These are phyloP conservation scores for Nidularia pulvinata DNA, from an alignment of 768 basidiomycete genomes.

Conservation along the genomic window DNA sequence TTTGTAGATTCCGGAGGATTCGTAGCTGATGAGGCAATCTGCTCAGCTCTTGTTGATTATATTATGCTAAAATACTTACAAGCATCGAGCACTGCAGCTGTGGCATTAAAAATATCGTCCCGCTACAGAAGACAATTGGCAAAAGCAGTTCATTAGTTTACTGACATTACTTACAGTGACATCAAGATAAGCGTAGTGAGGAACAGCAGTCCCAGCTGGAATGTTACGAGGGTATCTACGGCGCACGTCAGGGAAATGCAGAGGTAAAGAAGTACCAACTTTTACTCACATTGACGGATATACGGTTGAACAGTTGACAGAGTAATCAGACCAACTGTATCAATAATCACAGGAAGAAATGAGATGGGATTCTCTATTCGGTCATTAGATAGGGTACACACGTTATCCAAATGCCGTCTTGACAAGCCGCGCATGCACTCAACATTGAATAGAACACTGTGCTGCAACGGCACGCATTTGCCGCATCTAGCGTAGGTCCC, in stretches of 20 bases:
- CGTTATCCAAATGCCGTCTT: slow-evolving; percentile 29
- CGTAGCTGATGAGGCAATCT: background rate
- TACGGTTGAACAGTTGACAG: slow-evolving; percentile 40
- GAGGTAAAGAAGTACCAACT: too few species aligned
- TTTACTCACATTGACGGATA: slow-evolving; percentile 28
- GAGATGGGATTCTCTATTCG: slow-evolving; percentile 4
- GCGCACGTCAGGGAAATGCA: too few species aligned
- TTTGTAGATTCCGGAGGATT: slow-evolving; percentile 31
- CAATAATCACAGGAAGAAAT: too few species aligned
- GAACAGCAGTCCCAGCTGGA: slow-evolving; percentile 38
- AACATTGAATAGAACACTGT: slow-evolving; percentile 52
- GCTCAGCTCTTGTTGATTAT: too few species aligned
- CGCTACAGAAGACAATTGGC: slow-evolving; percentile 10
- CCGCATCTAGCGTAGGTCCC: slow-evolving; percentile 27
- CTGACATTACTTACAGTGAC: slow-evolving; percentile 25
- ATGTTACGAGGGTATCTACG: slow-evolving; percentile 32
- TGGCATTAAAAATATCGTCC: slow-evolving; percentile 27
- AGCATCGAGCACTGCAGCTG: slow-evolving; percentile 22
- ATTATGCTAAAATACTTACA: background rate
- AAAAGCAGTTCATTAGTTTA: background rate
- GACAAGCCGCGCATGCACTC: slow-evolving; percentile 51
- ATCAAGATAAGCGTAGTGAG: slow-evolving; percentile 48
- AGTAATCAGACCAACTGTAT: slow-evolving; percentile 28
- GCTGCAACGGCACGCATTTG: slow-evolving; percentile 48
- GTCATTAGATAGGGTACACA: slow-evolving; percentile 12